Conservation (phyloP, 192 early-diverging fungal species). For the Linnemannia exigua region DNA sequence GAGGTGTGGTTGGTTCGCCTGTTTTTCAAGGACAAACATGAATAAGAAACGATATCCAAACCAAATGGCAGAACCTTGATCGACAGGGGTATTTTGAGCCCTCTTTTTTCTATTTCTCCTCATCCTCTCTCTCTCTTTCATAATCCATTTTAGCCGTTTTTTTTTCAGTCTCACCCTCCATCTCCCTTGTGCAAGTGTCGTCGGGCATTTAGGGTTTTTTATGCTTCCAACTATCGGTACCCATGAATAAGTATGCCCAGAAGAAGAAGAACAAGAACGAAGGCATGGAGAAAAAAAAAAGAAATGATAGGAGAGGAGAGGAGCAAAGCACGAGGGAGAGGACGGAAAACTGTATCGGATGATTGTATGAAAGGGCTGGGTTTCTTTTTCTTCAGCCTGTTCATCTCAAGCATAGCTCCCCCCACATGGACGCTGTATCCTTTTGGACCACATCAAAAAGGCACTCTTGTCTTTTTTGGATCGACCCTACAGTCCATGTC, state of each 20-base stretch:
- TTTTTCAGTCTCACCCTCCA: background rate
- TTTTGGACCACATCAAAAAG: background rate
- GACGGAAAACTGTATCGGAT: background rate
- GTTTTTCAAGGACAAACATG: background rate
- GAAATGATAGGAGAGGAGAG: background rate
- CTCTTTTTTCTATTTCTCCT: background rate
- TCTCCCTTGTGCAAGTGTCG: background rate
- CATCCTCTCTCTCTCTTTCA: background rate
- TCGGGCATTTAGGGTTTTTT: constrained; percentile 7
- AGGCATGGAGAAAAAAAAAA: background rate
- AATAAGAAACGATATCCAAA: background rate
- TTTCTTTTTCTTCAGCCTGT: background rate
- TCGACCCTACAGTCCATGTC: background rate
- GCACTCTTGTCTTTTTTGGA: background rate
- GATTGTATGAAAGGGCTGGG: background rate
- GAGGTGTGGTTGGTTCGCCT: background rate
- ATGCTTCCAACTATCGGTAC: background rate
- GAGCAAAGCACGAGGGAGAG: background rate
- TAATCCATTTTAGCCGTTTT: constrained; percentile 8
- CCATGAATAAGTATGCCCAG: background rate
- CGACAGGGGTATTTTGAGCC: constrained; percentile 1
- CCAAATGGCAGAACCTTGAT: background rate
- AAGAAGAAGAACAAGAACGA: background rate
- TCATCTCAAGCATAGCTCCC: background rate
- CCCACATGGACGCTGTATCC: background rate